Base-by-base conservation (phyloP, 495 filamentous ascomycete species). In the Penicillium canescens region DNA sequence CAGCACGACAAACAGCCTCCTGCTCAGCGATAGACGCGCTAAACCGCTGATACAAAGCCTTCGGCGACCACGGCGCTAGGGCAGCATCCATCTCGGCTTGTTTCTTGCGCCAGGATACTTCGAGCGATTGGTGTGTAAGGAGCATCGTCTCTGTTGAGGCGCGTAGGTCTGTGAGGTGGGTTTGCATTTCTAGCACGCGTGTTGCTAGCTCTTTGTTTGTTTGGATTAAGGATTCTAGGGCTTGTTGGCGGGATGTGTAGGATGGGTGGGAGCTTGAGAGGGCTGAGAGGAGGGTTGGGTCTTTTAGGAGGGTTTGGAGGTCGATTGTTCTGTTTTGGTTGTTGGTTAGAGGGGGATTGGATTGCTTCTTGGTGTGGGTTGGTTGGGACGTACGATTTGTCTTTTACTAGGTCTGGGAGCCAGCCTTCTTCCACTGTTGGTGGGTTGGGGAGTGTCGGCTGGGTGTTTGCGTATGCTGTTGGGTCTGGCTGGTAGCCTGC, bases 91-190 rank as follows among this genome's bases (percentile, higher is more conserved):
- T 94, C 50, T 90, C 89, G 3, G 80, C 77, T 67, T 97, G 90
- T 67, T 95, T 96, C 42, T 85, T 81, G 38, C 88, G 84, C 91
- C 94, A 97, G 52, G 87, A 84, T n/a, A 89, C 85, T 65, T 97
- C 94, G 3, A 96, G 84, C 6, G 88, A 90, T 62, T 90, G 88
- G 16, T 93, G 83, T 3, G 85, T 79, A 1, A 98, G 82, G 2
- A 98, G 83, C 44, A 92, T 87, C 2, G 87, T 83, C 67, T 97
- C 90, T 0, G 89, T 86, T 7, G 73, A 71, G 18, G 79, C 74
- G 51, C 91, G 87, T 28, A 87, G 80, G 50, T 79, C 74, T 3
- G 73, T 67, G 18, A 96, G 78, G 37, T 78, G 84, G 5, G 78
- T 63, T 38, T 82, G 73, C 14, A 90, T 81, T 12, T 86, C 82